Evolutionary conservation across 345 rosid species (phyloP).

Genomic region (Pistacia vera): DNA sequence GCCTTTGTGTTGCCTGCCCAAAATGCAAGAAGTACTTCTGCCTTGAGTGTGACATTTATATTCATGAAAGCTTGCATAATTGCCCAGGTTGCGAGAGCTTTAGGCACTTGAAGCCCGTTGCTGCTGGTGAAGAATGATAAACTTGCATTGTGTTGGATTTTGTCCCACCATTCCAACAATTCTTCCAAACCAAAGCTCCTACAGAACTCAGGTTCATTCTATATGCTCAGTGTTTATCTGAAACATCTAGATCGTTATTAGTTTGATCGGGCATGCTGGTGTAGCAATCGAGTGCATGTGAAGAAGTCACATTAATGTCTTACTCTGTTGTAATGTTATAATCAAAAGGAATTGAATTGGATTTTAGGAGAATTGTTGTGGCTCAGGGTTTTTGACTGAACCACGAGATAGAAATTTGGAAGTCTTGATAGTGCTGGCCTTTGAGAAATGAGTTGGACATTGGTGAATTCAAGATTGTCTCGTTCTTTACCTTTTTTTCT

Average conservation of each 20-base stretch:
- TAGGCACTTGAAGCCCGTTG: conserved; percentile 32
- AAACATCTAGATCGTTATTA: neutral
- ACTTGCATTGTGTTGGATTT: neutral
- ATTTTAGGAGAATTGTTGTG: neutral
- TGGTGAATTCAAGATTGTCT: too few relatives aligned
- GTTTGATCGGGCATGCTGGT: neutral
- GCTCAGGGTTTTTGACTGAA: neutral
- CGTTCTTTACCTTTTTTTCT: neutral
- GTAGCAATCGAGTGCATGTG: too few relatives aligned
- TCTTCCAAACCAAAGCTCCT: neutral
- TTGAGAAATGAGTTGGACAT: neutral
- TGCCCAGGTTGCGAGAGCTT: conserved; percentile 96
- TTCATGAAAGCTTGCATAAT: conserved; percentile 91
- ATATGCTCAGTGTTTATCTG: neutral
- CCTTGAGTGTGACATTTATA: conserved; percentile 90
- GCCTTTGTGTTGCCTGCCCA: conserved; percentile 59
- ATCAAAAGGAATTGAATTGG: neutral
- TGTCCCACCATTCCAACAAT: neutral
- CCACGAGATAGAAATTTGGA: neutral
- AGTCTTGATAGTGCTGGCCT: neutral
- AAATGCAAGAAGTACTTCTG: conserved; percentile 79
- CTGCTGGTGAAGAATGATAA: conserved; percentile 12
- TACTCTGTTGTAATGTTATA: too few relatives aligned
- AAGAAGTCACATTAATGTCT: neutral
- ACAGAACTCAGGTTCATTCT: neutral